These are phyloP conservation scores for Kurtzmaniella cleridarum DNA, from an alignment of 805 yeast species.

Conservation along the genomic window DNA sequence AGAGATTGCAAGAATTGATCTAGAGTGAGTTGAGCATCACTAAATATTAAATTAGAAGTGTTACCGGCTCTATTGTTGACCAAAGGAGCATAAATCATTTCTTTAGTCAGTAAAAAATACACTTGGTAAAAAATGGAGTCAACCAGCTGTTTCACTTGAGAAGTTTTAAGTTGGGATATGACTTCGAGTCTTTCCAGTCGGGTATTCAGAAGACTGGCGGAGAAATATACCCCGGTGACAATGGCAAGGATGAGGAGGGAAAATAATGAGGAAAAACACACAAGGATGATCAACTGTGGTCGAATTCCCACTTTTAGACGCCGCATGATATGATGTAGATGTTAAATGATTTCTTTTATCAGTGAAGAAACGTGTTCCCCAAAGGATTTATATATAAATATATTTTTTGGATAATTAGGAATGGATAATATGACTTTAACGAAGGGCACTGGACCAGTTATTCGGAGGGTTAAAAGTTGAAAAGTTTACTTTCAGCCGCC, in stretches of 20 bases:
- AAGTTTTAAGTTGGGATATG: slow-evolving; percentile 74
- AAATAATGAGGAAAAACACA: slow-evolving; percentile 60
- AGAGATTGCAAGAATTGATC: slow-evolving; percentile 63
- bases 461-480: too few species aligned
- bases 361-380: too few species aligned
- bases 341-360: background rate
- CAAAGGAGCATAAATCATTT: slow-evolving; percentile 55
- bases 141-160: slow-evolving; percentile 69
- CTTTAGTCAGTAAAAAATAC: slow-evolving; percentile 57
- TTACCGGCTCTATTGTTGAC: slow-evolving; percentile 70
- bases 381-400: too few species aligned
- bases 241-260: slow-evolving; percentile 70
- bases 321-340: slow-evolving; percentile 16
- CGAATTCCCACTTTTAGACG: slow-evolving; percentile 58
- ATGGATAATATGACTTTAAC: too few species aligned
- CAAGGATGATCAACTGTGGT: slow-evolving; percentile 69
- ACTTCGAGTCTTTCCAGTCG: slow-evolving; percentile 70
- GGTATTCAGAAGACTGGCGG: slow-evolving; percentile 52
- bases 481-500: too few species aligned
- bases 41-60: slow-evolving; percentile 38
- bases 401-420: too few species aligned
- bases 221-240: slow-evolving; percentile 69
- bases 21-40: slow-evolving; percentile 40
- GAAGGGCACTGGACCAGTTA: too few species aligned
- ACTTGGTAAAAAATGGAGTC: slow-evolving; percentile 63